Base-by-base conservation (phyloP, 805 yeast genomes). In the Metschnikowia rubicola region DNA sequence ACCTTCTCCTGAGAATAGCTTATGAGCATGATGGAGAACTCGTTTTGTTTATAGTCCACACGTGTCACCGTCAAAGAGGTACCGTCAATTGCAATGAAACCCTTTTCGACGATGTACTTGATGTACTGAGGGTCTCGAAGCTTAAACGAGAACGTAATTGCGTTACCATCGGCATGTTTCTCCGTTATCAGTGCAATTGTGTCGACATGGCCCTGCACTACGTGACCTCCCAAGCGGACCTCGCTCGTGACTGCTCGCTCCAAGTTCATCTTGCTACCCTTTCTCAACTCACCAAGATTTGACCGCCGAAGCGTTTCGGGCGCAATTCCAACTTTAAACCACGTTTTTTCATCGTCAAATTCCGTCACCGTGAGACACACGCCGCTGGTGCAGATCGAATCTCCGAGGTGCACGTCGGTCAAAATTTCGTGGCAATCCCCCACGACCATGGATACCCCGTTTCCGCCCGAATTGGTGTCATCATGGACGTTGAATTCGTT, bases 121-220 rank as follows among this genome's bases (percentile, higher is more conserved):
- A 79, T 76, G 46, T 80, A 75, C 41, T 79, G 75, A 15, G 63
- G 57, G 51, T 89, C 94, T 48, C 86, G 73, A 44, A 89, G 74
- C 64, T 80, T 66, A 66, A 92, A 91, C 3, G 88, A 85, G 63
- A 82, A 86, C 3, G 84, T 74, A 31, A 89, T 70, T 1, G 98
- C 84, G 64, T 89, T 88, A 1, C 82, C 86, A 60, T 91, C 97
- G 1, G 78, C 68, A 9, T 54, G 66, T 28, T 67, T 74, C 0
- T 67, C 64, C 1, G 77, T 74, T 35, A 92, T 84, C 32, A 63
- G 65, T 2, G 97, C 97, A 32, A 84, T 76, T 0, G 97, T 88
- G 64, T 94, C 99, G 29, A 94, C 89, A 69, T 94, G 99, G 6
- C 99, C 99, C 60, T 94, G 99, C 2, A 94, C 99, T 53, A 92